phyloP scores from a whole-genome alignment of 768 basidiomycete species.

The Podaxis sp. region DNA sequence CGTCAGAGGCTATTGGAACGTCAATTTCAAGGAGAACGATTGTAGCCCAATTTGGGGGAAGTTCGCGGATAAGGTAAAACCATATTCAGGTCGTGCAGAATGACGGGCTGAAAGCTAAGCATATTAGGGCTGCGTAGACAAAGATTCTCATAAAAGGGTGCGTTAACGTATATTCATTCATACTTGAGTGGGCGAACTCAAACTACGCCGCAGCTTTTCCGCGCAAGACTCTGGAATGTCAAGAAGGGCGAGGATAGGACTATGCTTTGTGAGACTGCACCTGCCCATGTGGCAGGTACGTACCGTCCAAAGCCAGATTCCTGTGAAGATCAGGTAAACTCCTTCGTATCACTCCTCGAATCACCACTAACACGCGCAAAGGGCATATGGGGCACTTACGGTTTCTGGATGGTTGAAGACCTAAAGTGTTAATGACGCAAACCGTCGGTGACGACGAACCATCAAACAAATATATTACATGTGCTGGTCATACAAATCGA shows the following conservation, averaged over 20 bases:
- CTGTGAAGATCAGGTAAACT: conserved; percentile 29
- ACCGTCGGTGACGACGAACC: not conserved
- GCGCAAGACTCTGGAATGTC: conserved; percentile 27
- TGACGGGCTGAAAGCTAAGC: not conserved
- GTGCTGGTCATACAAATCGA: conserved; percentile 5
- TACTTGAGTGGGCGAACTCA: not conserved
- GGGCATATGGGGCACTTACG: conserved; percentile 32
- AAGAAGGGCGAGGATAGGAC: conserved; percentile 26
- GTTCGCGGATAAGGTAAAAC: conserved; percentile 25
- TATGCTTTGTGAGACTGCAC: conserved; percentile 28
- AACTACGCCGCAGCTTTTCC: conserved; percentile 23
- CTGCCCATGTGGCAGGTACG: conserved; percentile 24
- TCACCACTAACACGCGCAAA: conserved; percentile 13
- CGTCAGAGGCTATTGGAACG: conserved; percentile 29
- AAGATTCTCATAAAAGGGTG: conserved; percentile 21
- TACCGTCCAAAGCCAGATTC: conserved; percentile 22
- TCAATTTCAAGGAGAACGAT: conserved; percentile 23
- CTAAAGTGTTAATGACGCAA: conserved; percentile 19
- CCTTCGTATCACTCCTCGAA: not conserved
- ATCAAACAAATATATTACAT: conserved; percentile 10
- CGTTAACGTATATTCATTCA: conserved; percentile 18
- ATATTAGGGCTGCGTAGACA: conserved; percentile 26
- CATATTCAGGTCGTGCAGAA: not conserved
- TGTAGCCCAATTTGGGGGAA: conserved; percentile 31
- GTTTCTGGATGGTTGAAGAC: conserved; percentile 32